Percentiles rank a stretch among this genome's conserved stretches.
Conservation (phyloP, 192 early-diverging fungal species). For the Phlyctochytrium arcticum region DNA sequence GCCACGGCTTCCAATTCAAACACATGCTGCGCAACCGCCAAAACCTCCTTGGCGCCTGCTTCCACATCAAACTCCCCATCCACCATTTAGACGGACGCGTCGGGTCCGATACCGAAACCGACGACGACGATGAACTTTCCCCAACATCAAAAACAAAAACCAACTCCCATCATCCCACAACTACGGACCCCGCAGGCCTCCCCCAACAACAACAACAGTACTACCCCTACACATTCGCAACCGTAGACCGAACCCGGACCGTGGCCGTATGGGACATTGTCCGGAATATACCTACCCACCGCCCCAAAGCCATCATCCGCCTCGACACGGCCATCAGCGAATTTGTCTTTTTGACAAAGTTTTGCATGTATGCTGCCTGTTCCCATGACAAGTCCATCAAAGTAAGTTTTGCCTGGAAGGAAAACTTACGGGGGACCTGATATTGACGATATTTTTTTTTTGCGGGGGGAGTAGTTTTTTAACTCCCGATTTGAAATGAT, state of each 20-base stretch:
- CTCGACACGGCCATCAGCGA: slow-evolving; percentile 20
- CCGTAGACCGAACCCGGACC: slow-evolving; percentile 27
- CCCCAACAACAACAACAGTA: not conserved
- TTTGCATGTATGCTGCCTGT: slow-evolving; percentile 34
- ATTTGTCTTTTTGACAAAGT: slow-evolving; percentile 29
- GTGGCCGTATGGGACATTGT: slow-evolving; percentile 39
- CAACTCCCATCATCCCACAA: not conserved
- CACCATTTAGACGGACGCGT: slow-evolving; percentile 22
- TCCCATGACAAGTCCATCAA: slow-evolving; percentile 29
- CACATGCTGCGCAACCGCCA: slow-evolving; percentile 21
- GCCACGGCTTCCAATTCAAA: slow-evolving; percentile 32
- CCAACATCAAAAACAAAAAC: not conserved
- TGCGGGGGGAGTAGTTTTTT: slow-evolving; percentile 38
- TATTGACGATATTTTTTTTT: not conserved
- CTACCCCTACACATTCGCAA: slow-evolving; percentile 28
- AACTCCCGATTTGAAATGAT: slow-evolving; percentile 40
- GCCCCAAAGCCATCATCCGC: slow-evolving; percentile 12
- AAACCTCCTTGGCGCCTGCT: slow-evolving; percentile 4
- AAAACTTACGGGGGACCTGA: not conserved
- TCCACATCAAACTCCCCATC: slow-evolving; percentile 26
- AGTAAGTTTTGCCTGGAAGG: slow-evolving; percentile 2
- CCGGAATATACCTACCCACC: not conserved
- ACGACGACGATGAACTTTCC: not conserved
- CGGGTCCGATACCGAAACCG: not conserved
- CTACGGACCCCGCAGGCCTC: not conserved